phyloP scores from a whole-genome alignment of 495 filamentous ascomycete genomes.

The Apiosordaria backusii region DNA sequence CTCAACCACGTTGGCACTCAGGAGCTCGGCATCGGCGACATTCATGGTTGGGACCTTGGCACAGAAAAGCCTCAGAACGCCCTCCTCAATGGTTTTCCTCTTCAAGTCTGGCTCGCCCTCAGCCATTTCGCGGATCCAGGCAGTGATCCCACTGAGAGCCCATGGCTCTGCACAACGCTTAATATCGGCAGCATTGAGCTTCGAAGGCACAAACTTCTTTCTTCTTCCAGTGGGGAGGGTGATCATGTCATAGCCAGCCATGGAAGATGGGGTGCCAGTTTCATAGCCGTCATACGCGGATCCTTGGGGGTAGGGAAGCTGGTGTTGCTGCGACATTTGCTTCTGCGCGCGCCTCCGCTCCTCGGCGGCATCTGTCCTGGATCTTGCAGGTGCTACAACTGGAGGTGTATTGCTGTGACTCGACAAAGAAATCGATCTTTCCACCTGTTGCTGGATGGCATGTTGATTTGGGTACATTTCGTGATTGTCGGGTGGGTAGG shows the following conservation, averaged over 20 bases:
- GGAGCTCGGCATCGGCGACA: slow-evolving; percentile 87
- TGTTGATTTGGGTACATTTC: slow-evolving; percentile 32
- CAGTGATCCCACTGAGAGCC: slow-evolving; percentile 83
- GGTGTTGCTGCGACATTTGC: slow-evolving; percentile 55
- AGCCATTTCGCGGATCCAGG: slow-evolving; percentile 83
- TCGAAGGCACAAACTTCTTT: slow-evolving; percentile 82
- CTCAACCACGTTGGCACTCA: slow-evolving; percentile 73
- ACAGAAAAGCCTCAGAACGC: slow-evolving; percentile 85
- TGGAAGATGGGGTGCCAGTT: slow-evolving; percentile 48
- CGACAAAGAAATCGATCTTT: slow-evolving; percentile 80
- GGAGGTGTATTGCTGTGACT: slow-evolving; percentile 77
- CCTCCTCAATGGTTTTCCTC: slow-evolving; percentile 76
- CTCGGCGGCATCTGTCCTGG: slow-evolving; percentile 89
- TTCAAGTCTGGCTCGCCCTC: slow-evolving; percentile 82
- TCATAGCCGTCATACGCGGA: slow-evolving; percentile 48
- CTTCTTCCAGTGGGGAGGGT: slow-evolving; percentile 64
- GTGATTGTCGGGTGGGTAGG: slow-evolving; percentile 28
- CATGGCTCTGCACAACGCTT: slow-evolving; percentile 85
- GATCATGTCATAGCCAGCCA: slow-evolving; percentile 64
- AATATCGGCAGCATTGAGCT: slow-evolving; percentile 78
- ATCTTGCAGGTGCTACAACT: slow-evolving; percentile 76
- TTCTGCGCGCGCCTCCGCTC: slow-evolving; percentile 53
- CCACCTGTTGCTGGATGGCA: slow-evolving; percentile 53
- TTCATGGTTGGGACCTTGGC: slow-evolving; percentile 99
- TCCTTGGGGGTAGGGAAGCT: slow-evolving; percentile 44